Conservation (phyloP, 352 stramenopile genomes). For the Pythium monospermum region DNA sequence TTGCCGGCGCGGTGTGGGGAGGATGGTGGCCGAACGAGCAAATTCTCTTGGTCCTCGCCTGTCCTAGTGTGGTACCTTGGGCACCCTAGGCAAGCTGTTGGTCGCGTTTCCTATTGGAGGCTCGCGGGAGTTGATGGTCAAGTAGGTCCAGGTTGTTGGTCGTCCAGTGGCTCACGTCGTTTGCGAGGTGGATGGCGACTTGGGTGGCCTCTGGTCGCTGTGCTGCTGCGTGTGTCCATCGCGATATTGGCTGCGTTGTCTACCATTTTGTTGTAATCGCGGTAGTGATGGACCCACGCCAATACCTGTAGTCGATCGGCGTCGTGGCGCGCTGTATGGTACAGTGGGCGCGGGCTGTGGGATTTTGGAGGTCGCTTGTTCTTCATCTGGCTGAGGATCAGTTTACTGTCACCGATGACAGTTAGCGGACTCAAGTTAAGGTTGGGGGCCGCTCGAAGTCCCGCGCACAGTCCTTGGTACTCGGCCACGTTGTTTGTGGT, state of each 20-base stretch:
- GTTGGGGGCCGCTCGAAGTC: not conserved
- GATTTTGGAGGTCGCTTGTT: not conserved
- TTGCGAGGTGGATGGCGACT: too few relatives aligned
- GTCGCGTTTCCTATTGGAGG: too few relatives aligned
- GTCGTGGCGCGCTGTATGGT: not conserved
- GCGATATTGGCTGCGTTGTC: not conserved
- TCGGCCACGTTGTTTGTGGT: slow-evolving; percentile 18
- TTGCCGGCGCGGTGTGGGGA: too few relatives aligned
- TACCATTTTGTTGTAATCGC: slow-evolving; percentile 4
- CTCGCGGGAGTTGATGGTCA: too few relatives aligned
- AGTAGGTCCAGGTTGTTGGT: too few relatives aligned
- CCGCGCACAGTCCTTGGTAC: not conserved
- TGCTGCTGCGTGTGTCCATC: not conserved
- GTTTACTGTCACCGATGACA: slow-evolving; percentile 9
- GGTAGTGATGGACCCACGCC: not conserved
- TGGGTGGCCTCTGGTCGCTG: too few relatives aligned
- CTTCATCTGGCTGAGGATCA: slow-evolving; percentile 6
- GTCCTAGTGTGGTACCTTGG: too few relatives aligned
- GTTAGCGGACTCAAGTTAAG: not conserved
- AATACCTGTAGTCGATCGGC: not conserved
- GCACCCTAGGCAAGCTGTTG: too few relatives aligned
- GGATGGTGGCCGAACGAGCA: too few relatives aligned
- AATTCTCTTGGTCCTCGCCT: too few relatives aligned
- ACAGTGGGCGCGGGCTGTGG: not conserved
- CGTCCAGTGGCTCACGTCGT: too few relatives aligned